A percentile compares a stretch with the other conserved stretches of the same genome.
phyloP scores from a whole-genome alignment of 2,329 filamentous ascomycete species.

The Trichoderma lentiforme region DNA sequence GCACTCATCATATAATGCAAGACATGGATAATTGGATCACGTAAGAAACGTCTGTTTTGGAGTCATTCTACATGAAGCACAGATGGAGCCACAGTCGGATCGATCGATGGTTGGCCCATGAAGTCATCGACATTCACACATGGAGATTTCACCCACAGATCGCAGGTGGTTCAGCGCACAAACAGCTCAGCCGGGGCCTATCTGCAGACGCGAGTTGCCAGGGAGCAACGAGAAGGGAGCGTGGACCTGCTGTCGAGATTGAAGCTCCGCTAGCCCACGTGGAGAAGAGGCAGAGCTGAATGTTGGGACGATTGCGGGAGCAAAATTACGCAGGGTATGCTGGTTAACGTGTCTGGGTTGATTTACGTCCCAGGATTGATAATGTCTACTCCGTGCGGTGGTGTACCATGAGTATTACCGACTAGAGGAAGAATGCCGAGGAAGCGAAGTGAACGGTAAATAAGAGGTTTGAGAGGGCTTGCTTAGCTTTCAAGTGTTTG shows the following conservation, averaged over 20 bases:
- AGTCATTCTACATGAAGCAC: neutral
- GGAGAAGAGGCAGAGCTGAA: neutral
- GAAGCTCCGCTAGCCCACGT: conserved; percentile 8
- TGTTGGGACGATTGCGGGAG: neutral
- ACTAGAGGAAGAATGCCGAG: neutral
- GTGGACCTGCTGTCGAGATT: neutral
- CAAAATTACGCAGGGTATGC: conserved; percentile 7
- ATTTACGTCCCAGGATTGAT: neutral
- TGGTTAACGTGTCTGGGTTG: neutral
- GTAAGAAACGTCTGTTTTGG: neutral
- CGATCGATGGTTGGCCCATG: neutral
- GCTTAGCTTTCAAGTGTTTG: neutral
- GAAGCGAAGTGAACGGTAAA: neutral
- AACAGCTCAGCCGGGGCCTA: neutral
- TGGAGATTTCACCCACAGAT: neutral
- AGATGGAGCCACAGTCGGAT: neutral
- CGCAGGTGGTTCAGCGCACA: neutral
- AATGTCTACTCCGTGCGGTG: no score
- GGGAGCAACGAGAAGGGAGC: neutral
- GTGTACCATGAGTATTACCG: neutral
- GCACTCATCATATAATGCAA: neutral
- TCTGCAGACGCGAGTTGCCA: neutral
- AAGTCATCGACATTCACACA: neutral
- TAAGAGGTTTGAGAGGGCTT: neutral
- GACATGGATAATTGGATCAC: neutral